Conservation (phyloP, 768 basidiomycete genomes). For the Naganishia kalamii region DNA sequence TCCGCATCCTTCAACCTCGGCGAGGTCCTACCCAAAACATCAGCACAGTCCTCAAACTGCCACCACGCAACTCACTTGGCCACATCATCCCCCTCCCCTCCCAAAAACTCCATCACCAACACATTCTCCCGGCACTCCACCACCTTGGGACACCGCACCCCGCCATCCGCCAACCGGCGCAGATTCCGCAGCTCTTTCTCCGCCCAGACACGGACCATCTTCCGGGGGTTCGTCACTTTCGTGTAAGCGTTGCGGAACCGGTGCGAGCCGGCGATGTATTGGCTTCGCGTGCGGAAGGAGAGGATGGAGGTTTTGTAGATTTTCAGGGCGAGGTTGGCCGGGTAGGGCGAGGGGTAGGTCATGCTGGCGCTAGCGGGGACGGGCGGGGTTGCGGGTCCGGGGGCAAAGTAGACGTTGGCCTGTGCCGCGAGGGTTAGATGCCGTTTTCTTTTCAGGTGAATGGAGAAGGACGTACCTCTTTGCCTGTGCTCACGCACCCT, state of each 20-base stretch:
- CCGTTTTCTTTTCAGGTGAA: conserved; percentile 37
- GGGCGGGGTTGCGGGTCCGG: conserved; percentile 50
- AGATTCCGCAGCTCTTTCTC: conserved; percentile 99
- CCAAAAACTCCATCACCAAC: conserved; percentile 89
- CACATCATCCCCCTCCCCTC: conserved; percentile 40
- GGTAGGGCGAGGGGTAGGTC: conserved; percentile 26
- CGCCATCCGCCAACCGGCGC: conserved; percentile 72
- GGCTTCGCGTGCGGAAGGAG: conserved; percentile 93
- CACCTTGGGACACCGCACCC: conserved; percentile 78
- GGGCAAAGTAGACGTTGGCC: conserved; percentile 93
- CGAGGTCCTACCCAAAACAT: conserved; percentile 60
- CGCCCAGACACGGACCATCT: conserved; percentile 98
- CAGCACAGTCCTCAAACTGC: not conserved
- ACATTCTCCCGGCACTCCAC: conserved; percentile 94
- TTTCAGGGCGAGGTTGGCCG: conserved; percentile 75
- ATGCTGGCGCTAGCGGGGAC: conserved; percentile 18
- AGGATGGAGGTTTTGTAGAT: conserved; percentile 98
- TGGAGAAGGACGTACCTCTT: conserved; percentile 55
- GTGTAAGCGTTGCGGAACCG: conserved; percentile 77
- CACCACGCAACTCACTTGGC: conserved; percentile 2
- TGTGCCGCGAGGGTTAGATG: conserved; percentile 49
- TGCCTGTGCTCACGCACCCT: conserved; percentile 94
- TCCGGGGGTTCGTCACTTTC: conserved; percentile 77
- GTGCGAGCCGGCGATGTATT: conserved; percentile 90
- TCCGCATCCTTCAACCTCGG: conserved; percentile 87